Evolutionary conservation across 805 yeast genomes (phyloP), one percentile per base, ranked within the genome.

Genomic region (Ogataea allantospora): DNA sequence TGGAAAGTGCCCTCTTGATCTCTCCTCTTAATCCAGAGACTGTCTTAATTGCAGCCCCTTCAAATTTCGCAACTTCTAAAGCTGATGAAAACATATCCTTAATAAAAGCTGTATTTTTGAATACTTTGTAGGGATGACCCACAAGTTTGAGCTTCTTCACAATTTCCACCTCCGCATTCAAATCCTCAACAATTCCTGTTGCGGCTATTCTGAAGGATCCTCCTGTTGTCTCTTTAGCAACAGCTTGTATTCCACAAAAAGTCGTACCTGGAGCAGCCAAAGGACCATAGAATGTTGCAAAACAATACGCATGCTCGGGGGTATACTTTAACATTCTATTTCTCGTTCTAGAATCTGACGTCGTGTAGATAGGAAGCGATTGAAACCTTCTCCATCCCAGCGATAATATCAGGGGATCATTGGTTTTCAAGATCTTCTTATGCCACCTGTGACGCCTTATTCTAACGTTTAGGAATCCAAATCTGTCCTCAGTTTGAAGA

Each of bases 371-470:
- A 7, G 99, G 99, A 38, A 91, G 67, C 0, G 99, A 89, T 65
- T 93, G 99, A 68, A 93, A 95, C 62, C 99, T 75, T 68, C 99
- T 80, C 99, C 99, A 93, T 25, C 99, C 99, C 28, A 93, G 66
- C 0, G 98, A 91, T 33, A 93, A 61, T 38, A 93, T 88, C 48
- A 95, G 71, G 1, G 99, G 99, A 66, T 93, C 99, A 57, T 88
- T 95, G 7, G 97, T 78, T 63, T 93, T 93, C 53, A 93, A 71
- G 42, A 95, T 87, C 73, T 88, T 88, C 59, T 88, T 91, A 66
- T 93, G 97, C 99, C 99, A 93, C 70, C 99, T 80, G 61, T 93
- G 99, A 65, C 96, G 81, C 78, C 96, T 88, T 44, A 93, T 78
- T 67, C 98, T 79, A 32, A 87, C 96, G 57, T 87, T 91, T 67